Evolutionary conservation across 2,329 filamentous ascomycete species (phyloP).

Genomic region (Neopestalotiopsis sp.): DNA sequence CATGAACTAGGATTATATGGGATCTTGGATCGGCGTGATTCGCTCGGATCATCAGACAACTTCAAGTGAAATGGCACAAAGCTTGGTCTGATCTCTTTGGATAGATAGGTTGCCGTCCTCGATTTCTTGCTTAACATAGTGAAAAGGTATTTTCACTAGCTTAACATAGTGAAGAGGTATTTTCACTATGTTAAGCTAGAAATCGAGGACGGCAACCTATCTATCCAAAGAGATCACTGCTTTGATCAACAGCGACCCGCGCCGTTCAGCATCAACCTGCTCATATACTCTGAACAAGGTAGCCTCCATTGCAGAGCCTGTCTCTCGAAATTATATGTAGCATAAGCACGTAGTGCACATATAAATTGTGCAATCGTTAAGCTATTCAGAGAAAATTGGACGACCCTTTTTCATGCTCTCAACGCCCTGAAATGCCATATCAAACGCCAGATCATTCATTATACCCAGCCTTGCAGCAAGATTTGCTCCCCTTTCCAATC

Average conservation of each 20-base stretch:
- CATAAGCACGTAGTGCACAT: neutral
- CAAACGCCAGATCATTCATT: constrained; percentile 11
- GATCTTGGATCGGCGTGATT: neutral
- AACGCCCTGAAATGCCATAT: constrained; percentile 13
- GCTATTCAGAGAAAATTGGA: neutral
- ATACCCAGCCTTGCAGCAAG: neutral
- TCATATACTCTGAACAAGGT: too few relatives aligned
- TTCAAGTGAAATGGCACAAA: neutral
- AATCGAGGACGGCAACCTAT: too few relatives aligned
- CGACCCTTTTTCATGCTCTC: constrained; percentile 7
- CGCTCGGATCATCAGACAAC: neutral
- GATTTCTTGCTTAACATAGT: too few relatives aligned
- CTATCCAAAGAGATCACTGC: too few relatives aligned
- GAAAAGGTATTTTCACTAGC: too few relatives aligned
- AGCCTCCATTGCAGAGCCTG: too few relatives aligned
- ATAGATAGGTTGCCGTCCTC: too few relatives aligned
- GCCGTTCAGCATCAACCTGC: too few relatives aligned
- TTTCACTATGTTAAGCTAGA: too few relatives aligned
- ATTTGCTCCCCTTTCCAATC: neutral
- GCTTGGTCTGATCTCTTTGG: neutral
- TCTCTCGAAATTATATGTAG: neutral
- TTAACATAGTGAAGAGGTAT: too few relatives aligned
- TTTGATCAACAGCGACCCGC: too few relatives aligned
- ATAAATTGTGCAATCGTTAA: neutral
- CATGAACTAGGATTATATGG: too few relatives aligned